phyloP scores from a whole-genome alignment of 495 filamentous ascomycete genomes.

The Penicillium macrosclerotiorum region DNA sequence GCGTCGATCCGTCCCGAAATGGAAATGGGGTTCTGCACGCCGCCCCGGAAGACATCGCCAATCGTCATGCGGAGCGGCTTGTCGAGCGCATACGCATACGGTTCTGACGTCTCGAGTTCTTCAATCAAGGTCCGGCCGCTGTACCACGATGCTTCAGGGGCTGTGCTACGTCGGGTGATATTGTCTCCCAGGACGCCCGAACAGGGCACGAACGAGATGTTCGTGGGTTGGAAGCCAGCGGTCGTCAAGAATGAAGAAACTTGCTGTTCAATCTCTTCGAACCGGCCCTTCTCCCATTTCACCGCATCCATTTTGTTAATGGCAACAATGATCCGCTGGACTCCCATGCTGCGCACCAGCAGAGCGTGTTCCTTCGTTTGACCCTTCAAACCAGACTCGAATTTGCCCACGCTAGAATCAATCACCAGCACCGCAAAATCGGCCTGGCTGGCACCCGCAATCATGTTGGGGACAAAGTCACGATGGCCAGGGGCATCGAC shows the following conservation, averaged over 20 bases:
- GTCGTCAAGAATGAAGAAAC: constrained; percentile 76
- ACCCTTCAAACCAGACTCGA: constrained; percentile 88
- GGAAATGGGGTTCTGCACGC: constrained; percentile 68
- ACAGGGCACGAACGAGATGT: constrained; percentile 82
- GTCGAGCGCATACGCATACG: constrained; percentile 63
- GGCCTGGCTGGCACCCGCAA: constrained; percentile 91
- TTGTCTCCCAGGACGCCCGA: constrained; percentile 89
- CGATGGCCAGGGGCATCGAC: constrained; percentile 91
- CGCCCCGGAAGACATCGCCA: constrained; percentile 77
- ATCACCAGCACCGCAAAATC: constrained; percentile 96
- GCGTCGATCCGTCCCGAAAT: constrained; percentile 85
- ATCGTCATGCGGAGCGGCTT: constrained; percentile 85
- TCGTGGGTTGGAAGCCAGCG: constrained; percentile 76
- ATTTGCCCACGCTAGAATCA: constrained; percentile 81
- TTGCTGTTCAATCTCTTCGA: constrained; percentile 81
- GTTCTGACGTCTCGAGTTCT: constrained; percentile 78
- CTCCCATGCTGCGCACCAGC: constrained; percentile 87
- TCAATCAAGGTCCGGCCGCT: constrained; percentile 73
- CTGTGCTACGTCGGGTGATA: constrained; percentile 59
- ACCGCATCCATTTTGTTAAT: constrained; percentile 93
- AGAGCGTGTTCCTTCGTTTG: constrained; percentile 94
- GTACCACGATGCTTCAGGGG: constrained; percentile 71
- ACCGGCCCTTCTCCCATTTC: constrained; percentile 75
- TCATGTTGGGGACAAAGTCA: constrained; percentile 99
- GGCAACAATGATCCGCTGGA: constrained; percentile 81